Base-by-base conservation (phyloP, 805 yeast species). In the Candida manassasensis region DNA sequence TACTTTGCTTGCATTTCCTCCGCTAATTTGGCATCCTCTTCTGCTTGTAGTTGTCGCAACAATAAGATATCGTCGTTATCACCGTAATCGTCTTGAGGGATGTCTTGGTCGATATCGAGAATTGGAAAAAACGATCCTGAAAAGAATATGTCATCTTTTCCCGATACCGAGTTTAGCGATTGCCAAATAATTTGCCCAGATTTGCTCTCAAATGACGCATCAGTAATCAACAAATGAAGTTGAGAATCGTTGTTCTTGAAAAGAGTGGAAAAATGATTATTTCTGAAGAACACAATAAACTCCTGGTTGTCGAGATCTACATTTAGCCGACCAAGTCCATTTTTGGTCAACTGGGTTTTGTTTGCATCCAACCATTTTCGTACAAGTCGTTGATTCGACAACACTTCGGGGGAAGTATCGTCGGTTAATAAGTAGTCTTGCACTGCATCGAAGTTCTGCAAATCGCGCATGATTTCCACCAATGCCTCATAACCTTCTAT, bases 191-290 rank as follows among this genome's bases (percentile, higher is more conserved):
- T 71, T n/a, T 47, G 49, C 17, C 49, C 48, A 10, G 51, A 39
- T n/a, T 70, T 61, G 2, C 54, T 48, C 27, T 68, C 63, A 48
- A 77, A 82, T 3, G 93, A 87, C 11, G 69, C 62, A 52, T 93
- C 96, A 1, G 93, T 84, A 3, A 84, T 81, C 18, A 90, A 63
- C 4, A 75, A 57, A 50, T 75, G 87, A 21, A 90, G 62, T 27
- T 57, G 69, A 29, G 51, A 47, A 36, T 69, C 68, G 19, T 66
- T 67, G 15, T 55, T 54, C 49, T 79, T 80, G 46, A 67, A 73
- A 8, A 89, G 53, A 0, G 96, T 86, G 43, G 74, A 74, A 58
- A 85, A 90, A 55, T 88, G 96, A 55, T 93, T 89, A 57, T 93
- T 90, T 50, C 97, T 71, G 63, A 89, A 93, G 42, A 90, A 73